Percentiles rank a stretch among this genome's conserved stretches.
These are phyloP conservation scores for Vigna trinervia DNA, from an alignment of 306 rosid species.

Conservation along the genomic window DNA sequence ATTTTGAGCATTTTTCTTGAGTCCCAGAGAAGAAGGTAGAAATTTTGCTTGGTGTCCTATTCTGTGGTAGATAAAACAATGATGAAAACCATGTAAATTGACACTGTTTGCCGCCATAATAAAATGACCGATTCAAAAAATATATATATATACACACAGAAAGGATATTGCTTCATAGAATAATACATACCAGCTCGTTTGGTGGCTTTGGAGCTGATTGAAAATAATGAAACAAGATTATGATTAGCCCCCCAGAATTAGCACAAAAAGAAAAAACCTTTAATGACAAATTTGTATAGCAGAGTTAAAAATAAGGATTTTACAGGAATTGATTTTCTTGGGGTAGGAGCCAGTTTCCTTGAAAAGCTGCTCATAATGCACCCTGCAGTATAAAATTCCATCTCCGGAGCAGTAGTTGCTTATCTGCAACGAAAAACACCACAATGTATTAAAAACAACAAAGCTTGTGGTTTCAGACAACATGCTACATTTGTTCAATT, in stretches of 20 bases:
- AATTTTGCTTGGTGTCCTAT: slow-evolving; percentile 67
- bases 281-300: neutral
- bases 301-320: neutral
- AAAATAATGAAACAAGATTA: slow-evolving; percentile 41
- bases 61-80: slow-evolving; percentile 42
- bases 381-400: slow-evolving; percentile 73
- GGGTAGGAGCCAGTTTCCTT: slow-evolving; percentile 55
- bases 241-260: slow-evolving; percentile 28
- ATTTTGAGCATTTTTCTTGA: slow-evolving; percentile 78
- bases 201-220: slow-evolving; percentile 57
- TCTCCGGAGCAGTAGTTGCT: slow-evolving; percentile 67
- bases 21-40: slow-evolving; percentile 81
- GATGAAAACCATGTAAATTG: neutral
- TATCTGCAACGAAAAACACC: slow-evolving; percentile 50
- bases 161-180: neutral
- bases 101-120: neutral
- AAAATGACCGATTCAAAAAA: neutral
- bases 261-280: neutral
- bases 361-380: slow-evolving; percentile 75
- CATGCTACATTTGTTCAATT: too few relatives aligned
- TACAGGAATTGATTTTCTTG: slow-evolving; percentile 56
- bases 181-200: slow-evolving; percentile 55
- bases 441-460: neutral
- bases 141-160: too few relatives aligned
- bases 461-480: neutral